These are phyloP conservation scores for Orbilia blumenaviensis DNA, from an alignment of 2,329 filamentous ascomycete species.

Conservation along the genomic window DNA sequence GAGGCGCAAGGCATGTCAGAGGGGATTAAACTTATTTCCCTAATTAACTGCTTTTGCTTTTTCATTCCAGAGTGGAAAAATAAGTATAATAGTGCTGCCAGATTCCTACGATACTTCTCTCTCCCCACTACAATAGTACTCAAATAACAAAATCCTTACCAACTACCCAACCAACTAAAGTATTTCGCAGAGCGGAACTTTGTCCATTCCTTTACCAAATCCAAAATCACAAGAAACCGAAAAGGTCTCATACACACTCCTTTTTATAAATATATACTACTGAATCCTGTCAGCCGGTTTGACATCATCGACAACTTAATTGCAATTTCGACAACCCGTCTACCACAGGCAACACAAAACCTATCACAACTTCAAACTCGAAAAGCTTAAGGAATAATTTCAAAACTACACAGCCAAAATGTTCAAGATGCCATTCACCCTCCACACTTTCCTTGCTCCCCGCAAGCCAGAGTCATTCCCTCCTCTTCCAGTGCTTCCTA, in stretches of 20 bases:
- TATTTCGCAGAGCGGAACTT: conserved; percentile 46
- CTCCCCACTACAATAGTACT: not conserved
- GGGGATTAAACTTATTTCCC: conserved; percentile 25
- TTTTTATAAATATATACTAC: not conserved
- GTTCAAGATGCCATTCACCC: conserved; percentile 51
- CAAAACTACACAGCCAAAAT: conserved; percentile 2
- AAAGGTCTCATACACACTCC: conserved; percentile 13
- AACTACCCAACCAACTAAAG: conserved; percentile 12
- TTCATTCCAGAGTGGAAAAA: conserved; percentile 4
- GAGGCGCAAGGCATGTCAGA: conserved; percentile 43
- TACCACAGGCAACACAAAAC: conserved; percentile 22
- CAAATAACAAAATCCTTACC: not conserved
- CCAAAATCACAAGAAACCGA: conserved; percentile 2
- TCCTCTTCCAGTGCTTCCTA: conserved; percentile 46
- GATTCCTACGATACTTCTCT: conserved; percentile 12
- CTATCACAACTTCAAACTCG: not conserved
- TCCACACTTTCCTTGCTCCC: conserved; percentile 53
- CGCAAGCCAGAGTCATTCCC: conserved; percentile 52
- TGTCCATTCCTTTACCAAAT: conserved; percentile 26
- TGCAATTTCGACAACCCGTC: not conserved
- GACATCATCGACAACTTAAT: conserved; percentile 19
- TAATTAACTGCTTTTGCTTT: conserved; percentile 11
- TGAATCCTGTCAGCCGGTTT: conserved; percentile 32
- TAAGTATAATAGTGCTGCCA: conserved; percentile 1
- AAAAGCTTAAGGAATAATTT: no score